Base-by-base conservation (phyloP, 73 alveolate species). In the Paramecium primaurelia region DNA sequence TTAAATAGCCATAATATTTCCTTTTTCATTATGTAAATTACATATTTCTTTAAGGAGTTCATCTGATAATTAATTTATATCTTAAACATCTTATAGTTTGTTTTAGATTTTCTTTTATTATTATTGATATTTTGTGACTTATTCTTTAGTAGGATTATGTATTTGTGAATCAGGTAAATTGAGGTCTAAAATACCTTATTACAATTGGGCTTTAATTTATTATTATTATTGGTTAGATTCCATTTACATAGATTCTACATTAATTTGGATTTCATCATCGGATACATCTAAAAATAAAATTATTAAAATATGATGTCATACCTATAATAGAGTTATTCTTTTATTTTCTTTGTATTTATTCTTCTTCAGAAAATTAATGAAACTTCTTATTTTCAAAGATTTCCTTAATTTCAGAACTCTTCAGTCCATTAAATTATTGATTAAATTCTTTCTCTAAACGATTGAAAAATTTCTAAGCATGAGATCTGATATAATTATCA, bases 401-500 rank as follows among this genome's bases (percentile, higher is more conserved):
- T 45, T 42, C 11, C 32, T 80, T 80, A 25, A 80, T 80, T 22
- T 80, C 91, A 0, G 91, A 80, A 64, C 77, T 45, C 7, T 80
- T 80, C 8, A 80, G n/a, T 25, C 91, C 91, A 80, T 80, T 80
- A 25, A 80, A 80, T 36, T 80, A 36, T 80, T 80, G 2, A 14
- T 80, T 80, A 25, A 80, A 71, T 68, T 89, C 94, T 71, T 89
- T 89, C 75, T 94, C 95, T 38, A 95, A 86, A 54, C 96, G 93
- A 30, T 93, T 96, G 71, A 95, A 95, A 92, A 95, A 95, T 88
- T 95, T 95, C 86, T 95, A 93, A 2, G 98, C 98, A 60, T 95
- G 98, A 37, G 98, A 95, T 32, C 91, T 80, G 18, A 18, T 38
- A 14, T 1, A 22, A 12, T 12, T 12, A 80, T 45, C 38, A 6